Evolutionary conservation across 208 protist species (phyloP).

Genomic region (Crithidia sp.): DNA sequence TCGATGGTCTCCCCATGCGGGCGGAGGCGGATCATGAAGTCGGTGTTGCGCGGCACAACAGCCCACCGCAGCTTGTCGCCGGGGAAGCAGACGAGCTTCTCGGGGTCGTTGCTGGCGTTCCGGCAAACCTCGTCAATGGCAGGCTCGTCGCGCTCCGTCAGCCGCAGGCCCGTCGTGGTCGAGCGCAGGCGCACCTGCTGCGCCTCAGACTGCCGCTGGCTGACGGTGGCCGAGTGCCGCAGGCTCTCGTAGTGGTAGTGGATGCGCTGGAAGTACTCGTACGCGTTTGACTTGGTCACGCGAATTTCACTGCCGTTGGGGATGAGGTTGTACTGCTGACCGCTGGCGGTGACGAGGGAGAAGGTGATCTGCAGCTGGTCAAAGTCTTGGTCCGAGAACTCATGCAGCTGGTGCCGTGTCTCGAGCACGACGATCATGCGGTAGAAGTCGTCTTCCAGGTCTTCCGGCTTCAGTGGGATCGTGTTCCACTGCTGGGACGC

Average conservation of each 20-base stretch:
- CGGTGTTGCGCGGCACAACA: conserved; percentile 21
- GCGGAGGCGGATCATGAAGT: conserved; percentile 33
- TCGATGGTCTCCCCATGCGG: conserved; percentile 22
- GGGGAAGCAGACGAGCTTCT: conserved; percentile 16
- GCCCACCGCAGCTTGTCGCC: conserved; percentile 35
- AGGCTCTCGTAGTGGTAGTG: conserved; percentile 24
- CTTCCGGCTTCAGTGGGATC: conserved; percentile 18
- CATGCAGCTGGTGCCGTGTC: conserved; percentile 11
- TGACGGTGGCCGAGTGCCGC: conserved; percentile 1
- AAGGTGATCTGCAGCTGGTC: conserved; percentile 29
- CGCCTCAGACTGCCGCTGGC: not conserved
- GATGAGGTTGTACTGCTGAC: conserved; percentile 42
- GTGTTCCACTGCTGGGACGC: conserved; percentile 39
- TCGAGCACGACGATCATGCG: conserved; percentile 15
- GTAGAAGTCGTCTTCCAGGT: conserved; percentile 26
- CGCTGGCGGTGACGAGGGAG: conserved; percentile 32
- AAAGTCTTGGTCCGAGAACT: conserved; percentile 32
- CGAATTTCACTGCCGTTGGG: conserved; percentile 50
- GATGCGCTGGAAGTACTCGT: conserved; percentile 51
- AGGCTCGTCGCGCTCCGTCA: conserved; percentile 18
- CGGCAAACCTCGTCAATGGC: conserved; percentile 21
- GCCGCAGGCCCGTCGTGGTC: conserved; percentile 15
- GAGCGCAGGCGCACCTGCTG: conserved; percentile 9
- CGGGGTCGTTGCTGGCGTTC: conserved; percentile 21
- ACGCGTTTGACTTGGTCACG: conserved; percentile 43